Evolutionary conservation across 768 basidiomycete genomes (phyloP).

Genomic region (Fistulinella prunicolor): DNA sequence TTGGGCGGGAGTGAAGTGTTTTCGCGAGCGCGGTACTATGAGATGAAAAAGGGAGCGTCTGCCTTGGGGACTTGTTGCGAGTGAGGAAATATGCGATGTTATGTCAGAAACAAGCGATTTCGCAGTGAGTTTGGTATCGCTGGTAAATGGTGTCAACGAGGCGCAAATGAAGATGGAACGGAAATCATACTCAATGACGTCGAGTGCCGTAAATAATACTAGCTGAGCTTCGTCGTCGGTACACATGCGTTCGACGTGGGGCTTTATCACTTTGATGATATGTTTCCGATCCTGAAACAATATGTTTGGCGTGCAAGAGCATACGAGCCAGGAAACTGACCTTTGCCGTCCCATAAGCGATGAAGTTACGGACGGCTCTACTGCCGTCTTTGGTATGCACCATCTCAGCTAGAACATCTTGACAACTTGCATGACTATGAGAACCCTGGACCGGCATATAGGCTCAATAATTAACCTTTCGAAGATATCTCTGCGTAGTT

Average conservation of each 20-base stretch:
- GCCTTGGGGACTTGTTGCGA: slow-evolving; percentile 67
- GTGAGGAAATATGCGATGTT: slow-evolving; percentile 50
- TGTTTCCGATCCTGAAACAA: slow-evolving; percentile 76
- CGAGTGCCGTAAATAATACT: slow-evolving; percentile 86
- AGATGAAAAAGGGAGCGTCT: slow-evolving; percentile 82
- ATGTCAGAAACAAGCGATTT: slow-evolving; percentile 79
- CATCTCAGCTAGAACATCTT: slow-evolving; percentile 86
- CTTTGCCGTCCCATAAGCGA: slow-evolving; percentile 82
- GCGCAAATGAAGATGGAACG: neutral
- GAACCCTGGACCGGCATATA: neutral
- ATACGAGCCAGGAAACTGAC: slow-evolving; percentile 32
- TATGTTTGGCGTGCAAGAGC: neutral
- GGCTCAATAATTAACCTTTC: slow-evolving; percentile 54
- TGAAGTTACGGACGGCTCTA: slow-evolving; percentile 79
- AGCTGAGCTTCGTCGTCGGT: slow-evolving; percentile 87
- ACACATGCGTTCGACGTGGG: slow-evolving; percentile 86
- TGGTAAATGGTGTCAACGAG: slow-evolving; percentile 29
- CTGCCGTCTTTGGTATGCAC: slow-evolving; percentile 94
- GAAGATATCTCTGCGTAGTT: slow-evolving; percentile 73
- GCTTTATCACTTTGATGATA: slow-evolving; percentile 85
- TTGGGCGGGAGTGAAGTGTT: slow-evolving; percentile 86
- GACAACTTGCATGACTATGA: slow-evolving; percentile 48
- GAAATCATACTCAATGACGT: slow-evolving; percentile 75
- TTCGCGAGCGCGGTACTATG: slow-evolving; percentile 74
- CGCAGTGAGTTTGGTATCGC: slow-evolving; percentile 86